Base-by-base conservation (phyloP, 257 asterid species). In the Cruciata laevipes region DNA sequence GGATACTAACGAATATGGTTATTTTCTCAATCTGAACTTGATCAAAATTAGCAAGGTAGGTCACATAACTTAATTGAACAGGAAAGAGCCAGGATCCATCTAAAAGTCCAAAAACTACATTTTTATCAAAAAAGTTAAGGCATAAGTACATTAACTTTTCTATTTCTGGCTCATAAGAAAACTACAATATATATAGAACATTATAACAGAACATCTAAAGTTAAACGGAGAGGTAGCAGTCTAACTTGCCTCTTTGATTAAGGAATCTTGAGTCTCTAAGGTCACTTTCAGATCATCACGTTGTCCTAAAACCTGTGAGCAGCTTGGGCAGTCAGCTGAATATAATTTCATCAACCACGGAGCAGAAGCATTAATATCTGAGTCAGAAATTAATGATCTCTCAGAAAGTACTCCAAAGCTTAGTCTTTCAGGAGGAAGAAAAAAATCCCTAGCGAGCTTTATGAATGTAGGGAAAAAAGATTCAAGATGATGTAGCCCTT, bases 401-500 rank as follows among this genome's bases (percentile, higher is more conserved):
- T 93, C 94, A 61, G 72, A 74, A 80, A 90, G 79, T 74, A 86
- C 67, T 33, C 95, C 96, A 76, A 86, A 90, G 74, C 78, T 77
- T 69, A 78, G 66, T 81, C 87, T 83, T 73, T 93, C 95, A 72
- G 90, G 95, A 66, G 95, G 97, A 77, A 93, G 83, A 77, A 88
- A 81, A 79, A 80, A 84, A 60, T 86, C 95, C 78, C 89, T 83
- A 53, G 84, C 85, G 68, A 84, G 56, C 72, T 78, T 69, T 59
- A 88, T 63, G 32, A 90, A 78, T 82, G 84, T 90, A 61, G 82
- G 78, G 25, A 93, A 71, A 83, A 86, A 90, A 65, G 79, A 62
- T 74, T 86, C 74, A 76, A 86, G 87, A 65, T 68, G 80, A 74
- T 76, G 85, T 69, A 85, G 78, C 67, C 90, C 97, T 65, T 80